These are phyloP conservation scores for Xylaria venustula DNA, from an alignment of 495 filamentous ascomycete genomes.

Conservation along the genomic window DNA sequence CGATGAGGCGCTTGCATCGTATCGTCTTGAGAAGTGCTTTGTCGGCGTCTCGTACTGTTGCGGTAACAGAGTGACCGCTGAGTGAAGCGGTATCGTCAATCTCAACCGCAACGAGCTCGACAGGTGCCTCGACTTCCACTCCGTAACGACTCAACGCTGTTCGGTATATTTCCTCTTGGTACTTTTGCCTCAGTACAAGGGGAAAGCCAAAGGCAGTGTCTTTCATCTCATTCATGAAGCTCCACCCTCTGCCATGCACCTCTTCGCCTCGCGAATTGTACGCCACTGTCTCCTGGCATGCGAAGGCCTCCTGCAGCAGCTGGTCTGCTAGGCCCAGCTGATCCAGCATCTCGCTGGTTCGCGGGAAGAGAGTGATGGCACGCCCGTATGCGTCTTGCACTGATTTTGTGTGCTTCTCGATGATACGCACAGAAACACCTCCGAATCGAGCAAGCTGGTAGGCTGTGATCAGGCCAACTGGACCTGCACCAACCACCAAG, in stretches of 20 bases:
- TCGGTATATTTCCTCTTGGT: conserved; percentile 44
- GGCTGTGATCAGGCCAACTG: conserved; percentile 62
- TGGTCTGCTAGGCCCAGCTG: conserved; percentile 37
- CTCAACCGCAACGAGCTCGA: conserved; percentile 31
- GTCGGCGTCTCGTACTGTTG: conserved; percentile 20
- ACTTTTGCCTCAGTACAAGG: conserved; percentile 41
- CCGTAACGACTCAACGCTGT: conserved; percentile 31
- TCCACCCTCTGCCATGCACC: conserved; percentile 27
- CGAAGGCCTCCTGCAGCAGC: conserved; percentile 49
- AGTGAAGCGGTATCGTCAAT: conserved; percentile 25
- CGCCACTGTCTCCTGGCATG: conserved; percentile 43
- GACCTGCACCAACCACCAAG: conserved; percentile 67
- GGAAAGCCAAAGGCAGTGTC: conserved; percentile 40
- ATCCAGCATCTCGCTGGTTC: conserved; percentile 46
- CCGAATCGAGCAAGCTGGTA: conserved; percentile 62
- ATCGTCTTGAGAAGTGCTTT: conserved; percentile 19
- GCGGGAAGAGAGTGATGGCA: conserved; percentile 44
- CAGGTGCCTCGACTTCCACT: conserved; percentile 31
- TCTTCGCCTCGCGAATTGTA: conserved; percentile 38
- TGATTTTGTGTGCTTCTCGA: conserved; percentile 36
- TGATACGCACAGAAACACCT: conserved; percentile 41
- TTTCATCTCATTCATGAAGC: conserved; percentile 32
- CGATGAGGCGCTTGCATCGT: conserved; percentile 40
- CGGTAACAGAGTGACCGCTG: conserved; percentile 29
- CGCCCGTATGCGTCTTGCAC: conserved; percentile 40